Base-by-base conservation (phyloP, 129 eudicot species). In the Deinandra increscens region DNA sequence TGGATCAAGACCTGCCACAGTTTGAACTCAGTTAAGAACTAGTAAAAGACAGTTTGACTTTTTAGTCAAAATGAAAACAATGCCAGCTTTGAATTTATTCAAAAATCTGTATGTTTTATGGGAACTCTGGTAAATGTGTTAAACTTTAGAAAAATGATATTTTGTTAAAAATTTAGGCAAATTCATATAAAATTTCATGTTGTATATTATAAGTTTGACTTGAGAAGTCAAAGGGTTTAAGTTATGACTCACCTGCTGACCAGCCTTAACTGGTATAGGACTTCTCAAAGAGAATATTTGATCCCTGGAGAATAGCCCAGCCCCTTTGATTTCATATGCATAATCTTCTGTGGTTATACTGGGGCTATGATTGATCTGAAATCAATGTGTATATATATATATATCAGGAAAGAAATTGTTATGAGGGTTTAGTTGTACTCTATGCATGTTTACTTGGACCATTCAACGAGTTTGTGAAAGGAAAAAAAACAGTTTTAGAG, bases 221-320 rank as follows among this genome's bases (percentile, higher is more conserved):
- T 36, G 39, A 75, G n/a, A 55, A 60, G 68, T 50, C 55, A 41
- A 10, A 60, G 3, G 45, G 29, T 34, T 31, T 22, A 49, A 58
- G 26, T 48, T 64, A 76, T 17, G 78, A 64, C 73, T 78, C 64
- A 89, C 97, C 99, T 93, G 99, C 74, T 85, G 90, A 76, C 99
- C 97, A 65, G 99, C 95, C 71, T 89, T 93, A 64, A 93, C 91
- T 23, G 91, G 49, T 53, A 87, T 50, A 14, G 99, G 97, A 71
- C 81, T 84, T 53, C 90, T 82, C 74, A 93, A 70, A 75, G 96
- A 87, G 60, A 93, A 93, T 42, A 93, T 76, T 70, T 74, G 86
- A 58, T 93, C 99, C 86, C 99, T 86, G 34, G 99, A 86, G 90
- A 93, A 93, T 6, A 93, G 90, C 64, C 99, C 99, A 38, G 90